A percentile compares a stretch with the other conserved stretches of the same genome.
phyloP scores from a whole-genome alignment of 495 filamentous ascomycete species.

The Trichocladium antarcticum region DNA sequence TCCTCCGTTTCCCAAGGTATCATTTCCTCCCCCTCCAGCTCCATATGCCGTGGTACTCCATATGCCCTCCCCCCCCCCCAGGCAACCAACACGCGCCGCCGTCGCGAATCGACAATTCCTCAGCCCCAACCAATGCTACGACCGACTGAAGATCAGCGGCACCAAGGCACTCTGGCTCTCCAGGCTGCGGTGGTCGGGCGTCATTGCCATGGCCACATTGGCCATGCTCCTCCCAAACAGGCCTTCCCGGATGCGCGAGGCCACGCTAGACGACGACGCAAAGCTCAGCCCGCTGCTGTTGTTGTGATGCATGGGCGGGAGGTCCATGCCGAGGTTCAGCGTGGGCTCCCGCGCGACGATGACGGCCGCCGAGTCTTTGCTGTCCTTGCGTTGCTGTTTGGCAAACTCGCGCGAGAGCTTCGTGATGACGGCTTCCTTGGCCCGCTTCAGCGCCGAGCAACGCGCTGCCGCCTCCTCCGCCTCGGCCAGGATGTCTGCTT shows the following conservation, averaged over 20 bases:
- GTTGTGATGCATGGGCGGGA: not conserved
- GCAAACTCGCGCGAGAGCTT: slow-evolving; percentile 36
- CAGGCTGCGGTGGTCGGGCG: slow-evolving; percentile 28
- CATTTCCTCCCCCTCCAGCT: not conserved
- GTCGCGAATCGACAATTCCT: not conserved
- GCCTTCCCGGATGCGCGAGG: slow-evolving; percentile 30
- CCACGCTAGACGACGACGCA: slow-evolving; percentile 15
- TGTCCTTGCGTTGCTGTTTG: slow-evolving; percentile 5
- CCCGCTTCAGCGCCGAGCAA: slow-evolving; percentile 32
- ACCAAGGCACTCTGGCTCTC: slow-evolving; percentile 33
- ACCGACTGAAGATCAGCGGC: slow-evolving; percentile 43
- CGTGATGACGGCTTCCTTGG: slow-evolving; percentile 36
- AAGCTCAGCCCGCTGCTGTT: not conserved
- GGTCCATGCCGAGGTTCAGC: slow-evolving; percentile 12
- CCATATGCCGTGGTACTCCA: not conserved
- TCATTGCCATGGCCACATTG: slow-evolving; percentile 10
- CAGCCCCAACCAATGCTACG: not conserved
- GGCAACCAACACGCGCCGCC: not conserved
- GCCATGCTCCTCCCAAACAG: slow-evolving; percentile 32
- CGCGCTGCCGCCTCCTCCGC: slow-evolving; percentile 35
- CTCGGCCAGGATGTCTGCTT: slow-evolving; percentile 28
- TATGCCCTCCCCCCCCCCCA: too few relatives aligned
- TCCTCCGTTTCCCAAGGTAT: not conserved
- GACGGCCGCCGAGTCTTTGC: slow-evolving; percentile 22
- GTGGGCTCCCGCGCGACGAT: slow-evolving; percentile 15